Evolutionary conservation across 2,329 filamentous ascomycete species (phyloP), one percentile per base, ranked within the genome.

Genomic region (Dendrostoma leiphaemia): DNA sequence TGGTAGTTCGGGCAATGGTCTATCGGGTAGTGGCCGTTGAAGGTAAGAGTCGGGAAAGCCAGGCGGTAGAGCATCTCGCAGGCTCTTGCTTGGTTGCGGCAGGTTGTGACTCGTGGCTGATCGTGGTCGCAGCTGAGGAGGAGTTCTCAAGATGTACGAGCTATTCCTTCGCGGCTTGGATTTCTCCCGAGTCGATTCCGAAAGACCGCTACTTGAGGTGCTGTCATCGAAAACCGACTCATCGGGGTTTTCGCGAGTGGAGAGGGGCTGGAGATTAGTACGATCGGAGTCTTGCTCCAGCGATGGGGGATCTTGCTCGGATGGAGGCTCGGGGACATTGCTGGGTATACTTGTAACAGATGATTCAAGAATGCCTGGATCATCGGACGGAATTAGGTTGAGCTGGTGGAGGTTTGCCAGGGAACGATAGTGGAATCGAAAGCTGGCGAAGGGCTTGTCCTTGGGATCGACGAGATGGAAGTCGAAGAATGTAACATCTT

Each of bases 341-440:
- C 26, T 48, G 41, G 41, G 15, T 13, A 21, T 48, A 24, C 48
- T 45, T 21, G 37, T 40, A 43, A 48, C 31, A 23, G 46, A 45
- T 48, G 52, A 26, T 15, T 23, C 32, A 12, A 40, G 46, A 21
- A 37, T 48, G 21, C 21, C 55, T 8, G 52, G 41, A 4, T 55
- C 61, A 13, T 54, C 57, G 3, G 50, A 59, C 0, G 76, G 71
- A 24, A 80, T 72, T 4, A 84, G 65, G 50, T 77, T 78, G 9
- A 83, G 69, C 29, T 72, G 65, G 7, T 69, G 62, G 10, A 85
- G 72, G 51, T 73, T 75, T 9, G 72, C 68, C 74, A 73, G 77
- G 6, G 77, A 80, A 28, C 81, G 74, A 59, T 84, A 84, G 56
- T 84, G 78, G 57, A 84, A 81, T 24, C 72, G 72, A 56, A 84